Base-by-base conservation (phyloP, 2,329 filamentous ascomycete genomes). In the Ascochyta clinopodiicola region DNA sequence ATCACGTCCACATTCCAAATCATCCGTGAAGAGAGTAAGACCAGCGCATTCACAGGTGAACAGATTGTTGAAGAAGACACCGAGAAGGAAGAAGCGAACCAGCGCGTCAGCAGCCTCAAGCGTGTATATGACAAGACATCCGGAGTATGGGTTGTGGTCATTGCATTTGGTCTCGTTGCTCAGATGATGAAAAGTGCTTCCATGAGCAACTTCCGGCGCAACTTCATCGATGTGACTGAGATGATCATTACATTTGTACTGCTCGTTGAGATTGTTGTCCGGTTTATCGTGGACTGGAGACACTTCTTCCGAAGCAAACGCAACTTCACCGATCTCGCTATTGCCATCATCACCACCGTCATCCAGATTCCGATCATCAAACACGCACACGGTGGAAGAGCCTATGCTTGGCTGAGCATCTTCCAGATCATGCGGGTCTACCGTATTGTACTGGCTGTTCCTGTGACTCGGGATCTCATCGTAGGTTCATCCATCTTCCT, bases 1-100 rank as follows among this genome's bases (percentile, higher is more conserved):
- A 99, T 99, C 72, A 99, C 95, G 0, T 96, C 95, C 5, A 97
- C 94, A 1, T 99, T 99, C 70, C 95, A 99, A 73, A 91, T 99
- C 62, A 99, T 99, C 66, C 87, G 95, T 61, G 96, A 99, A 79
- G 95, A 99, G 74, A 96, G 92, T 77, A 93, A 90, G 75, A 88
- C 89, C 29, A 97, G 93, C 78, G 95, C 96, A 3, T 99, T 99
- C 75, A 93, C 92, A 4, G 86, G 87, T 12, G 86, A 92, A 53
- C 84, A 91, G 35, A 71, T 79, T 32, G 66, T 78, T 24, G 75
- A 78, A 29, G 78, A 80, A 36, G 58, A 66, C 10, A 21, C 42
- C 3, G 67, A 69, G 17, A 60, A 68, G 59, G 71, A 37, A 65
- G 34, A 70, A 56, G 56, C 72, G 65, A 67, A 82, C 79, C 56